Conservation (phyloP, 2,329 filamentous ascomycete species). For the Cryphonectria nitschkei region DNA sequence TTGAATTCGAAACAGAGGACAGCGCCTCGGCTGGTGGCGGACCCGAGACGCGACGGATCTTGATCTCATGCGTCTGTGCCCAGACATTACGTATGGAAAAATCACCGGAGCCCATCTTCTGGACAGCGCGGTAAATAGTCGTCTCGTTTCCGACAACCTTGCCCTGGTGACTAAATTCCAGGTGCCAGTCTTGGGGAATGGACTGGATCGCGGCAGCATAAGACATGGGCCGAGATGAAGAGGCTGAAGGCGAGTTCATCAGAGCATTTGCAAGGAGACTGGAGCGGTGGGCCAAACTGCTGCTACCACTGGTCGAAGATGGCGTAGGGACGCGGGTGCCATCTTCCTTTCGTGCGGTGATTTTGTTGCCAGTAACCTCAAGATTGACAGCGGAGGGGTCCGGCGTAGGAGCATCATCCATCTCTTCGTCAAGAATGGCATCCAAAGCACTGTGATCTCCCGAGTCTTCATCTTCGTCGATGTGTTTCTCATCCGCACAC, state of each 20-base stretch:
- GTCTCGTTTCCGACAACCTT: conserved; percentile 87
- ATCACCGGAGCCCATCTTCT: conserved; percentile 67
- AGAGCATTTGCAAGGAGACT: conserved; percentile 46
- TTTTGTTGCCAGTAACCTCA: conserved; percentile 85
- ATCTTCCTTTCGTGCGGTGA: conserved; percentile 90
- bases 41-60: conserved; percentile 84
- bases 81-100: conserved; percentile 77
- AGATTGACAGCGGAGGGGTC: conserved; percentile 90
- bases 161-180: conserved; percentile 88
- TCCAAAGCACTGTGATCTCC: conserved; percentile 73
- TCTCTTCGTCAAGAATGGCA: conserved; percentile 83
- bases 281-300: conserved; percentile 44
- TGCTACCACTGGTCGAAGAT: conserved; percentile 35
- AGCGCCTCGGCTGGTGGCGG: conserved; percentile 76
- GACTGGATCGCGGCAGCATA: conserved; percentile 85
- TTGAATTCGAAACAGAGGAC: conserved; percentile 60
- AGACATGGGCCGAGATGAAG: conserved; percentile 70
- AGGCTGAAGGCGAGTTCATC: conserved; percentile 51
- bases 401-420: conserved; percentile 71
- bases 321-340: conserved; percentile 86
- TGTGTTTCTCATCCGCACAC: conserved; percentile 87
- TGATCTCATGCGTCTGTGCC: conserved; percentile 88
- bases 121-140: conserved; percentile 93
- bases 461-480: conserved; percentile 70
- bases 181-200: conserved; percentile 91